phyloP scores from a whole-genome alignment of 2,329 filamentous ascomycete species.

The Sporothrix brunneoviolacea region DNA sequence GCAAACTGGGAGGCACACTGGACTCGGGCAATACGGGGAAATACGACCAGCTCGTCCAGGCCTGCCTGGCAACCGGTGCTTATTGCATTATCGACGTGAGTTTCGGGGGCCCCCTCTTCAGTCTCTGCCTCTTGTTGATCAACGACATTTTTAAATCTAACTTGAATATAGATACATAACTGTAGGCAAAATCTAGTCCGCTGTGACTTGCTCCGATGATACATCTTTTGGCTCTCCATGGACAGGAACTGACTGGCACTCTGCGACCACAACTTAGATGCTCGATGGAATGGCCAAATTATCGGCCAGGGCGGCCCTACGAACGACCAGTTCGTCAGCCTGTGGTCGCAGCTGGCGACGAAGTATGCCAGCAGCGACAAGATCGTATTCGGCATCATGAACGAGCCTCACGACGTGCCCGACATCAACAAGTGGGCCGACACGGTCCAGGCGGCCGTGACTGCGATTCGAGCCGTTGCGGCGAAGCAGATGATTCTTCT shows the following conservation, averaged over 20 bases:
- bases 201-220: too few relatives aligned
- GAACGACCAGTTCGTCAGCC: constrained; percentile 51
- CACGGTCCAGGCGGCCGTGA: constrained; percentile 56
- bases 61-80: constrained; percentile 40
- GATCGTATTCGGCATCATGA: constrained; percentile 61
- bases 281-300: constrained; percentile 55
- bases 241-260: constrained; percentile 53
- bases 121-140: too few relatives aligned
- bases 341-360: constrained; percentile 53
- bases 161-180: constrained; percentile 34
- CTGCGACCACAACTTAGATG: constrained; percentile 32
- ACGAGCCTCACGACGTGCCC: constrained; percentile 55
- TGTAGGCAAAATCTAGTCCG: constrained; percentile 43
- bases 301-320: constrained; percentile 59
- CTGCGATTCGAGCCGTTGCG: constrained; percentile 59
- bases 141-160: too few relatives aligned
- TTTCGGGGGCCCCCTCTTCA: too few relatives aligned
- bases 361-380: constrained; percentile 49
- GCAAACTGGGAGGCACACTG: constrained; percentile 38
- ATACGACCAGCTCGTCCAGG: constrained; percentile 44
- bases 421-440: constrained; percentile 51
- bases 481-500: constrained; percentile 56
- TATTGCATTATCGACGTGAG: constrained; percentile 40
- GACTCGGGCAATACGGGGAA: constrained; percentile 33
- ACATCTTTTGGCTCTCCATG: too few relatives aligned